A percentile compares a stretch with the other conserved stretches of the same genome.
These are phyloP conservation scores for Senna tora DNA, from an alignment of 306 rosid species.

Conservation along the genomic window DNA sequence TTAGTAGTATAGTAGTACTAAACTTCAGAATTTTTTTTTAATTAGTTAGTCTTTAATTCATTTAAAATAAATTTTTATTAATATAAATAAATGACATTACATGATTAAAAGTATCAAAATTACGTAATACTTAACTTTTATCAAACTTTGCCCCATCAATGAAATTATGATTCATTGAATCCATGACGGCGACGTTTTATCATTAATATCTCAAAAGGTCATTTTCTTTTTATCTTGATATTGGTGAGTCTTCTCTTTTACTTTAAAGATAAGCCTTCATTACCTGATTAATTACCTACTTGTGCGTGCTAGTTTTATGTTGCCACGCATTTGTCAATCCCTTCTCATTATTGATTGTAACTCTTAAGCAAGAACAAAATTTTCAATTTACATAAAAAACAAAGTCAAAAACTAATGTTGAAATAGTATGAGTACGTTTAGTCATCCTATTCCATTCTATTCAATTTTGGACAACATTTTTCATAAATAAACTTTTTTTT, in stretches of 20 bases:
- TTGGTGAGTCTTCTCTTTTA: not conserved
- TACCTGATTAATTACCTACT: not conserved
- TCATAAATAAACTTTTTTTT: too few species aligned
- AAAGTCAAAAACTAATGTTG: constrained; percentile 15
- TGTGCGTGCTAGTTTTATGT: not conserved
- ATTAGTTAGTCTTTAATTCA: too few species aligned
- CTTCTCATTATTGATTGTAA: not conserved
- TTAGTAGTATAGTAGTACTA: too few species aligned
- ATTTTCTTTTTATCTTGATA: not conserved
- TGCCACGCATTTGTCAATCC: not conserved
- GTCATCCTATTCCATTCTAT: not conserved
- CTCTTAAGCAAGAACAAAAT: too few species aligned
- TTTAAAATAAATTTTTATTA: too few species aligned
- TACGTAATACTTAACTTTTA: too few species aligned
- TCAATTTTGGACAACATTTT: constrained; percentile 30
- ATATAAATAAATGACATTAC: too few species aligned
- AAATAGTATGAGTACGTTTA: constrained; percentile 9
- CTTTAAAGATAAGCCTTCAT: not conserved
- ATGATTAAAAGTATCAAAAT: too few species aligned
- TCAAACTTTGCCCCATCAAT: too few species aligned
- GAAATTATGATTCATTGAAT: not conserved
- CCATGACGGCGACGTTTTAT: not conserved
- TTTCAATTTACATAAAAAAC: too few species aligned
- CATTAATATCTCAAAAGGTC: not conserved
- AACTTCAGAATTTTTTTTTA: too few species aligned